Conservation (phyloP, 2,329 filamentous ascomycete genomes). For the Colletotrichum melonis region DNA sequence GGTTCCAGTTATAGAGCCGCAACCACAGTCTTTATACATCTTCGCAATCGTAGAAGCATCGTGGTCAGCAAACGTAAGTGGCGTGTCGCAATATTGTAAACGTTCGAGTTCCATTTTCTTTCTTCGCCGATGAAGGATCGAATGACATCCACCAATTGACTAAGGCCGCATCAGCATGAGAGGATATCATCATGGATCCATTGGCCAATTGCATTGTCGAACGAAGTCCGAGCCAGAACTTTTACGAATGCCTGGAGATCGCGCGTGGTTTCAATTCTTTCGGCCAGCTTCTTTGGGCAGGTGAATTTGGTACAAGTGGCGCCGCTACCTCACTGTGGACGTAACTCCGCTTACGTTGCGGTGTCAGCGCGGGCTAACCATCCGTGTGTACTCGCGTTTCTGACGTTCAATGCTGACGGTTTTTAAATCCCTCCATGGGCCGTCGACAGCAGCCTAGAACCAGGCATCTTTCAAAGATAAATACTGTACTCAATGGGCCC, state of each 20-base stretch:
- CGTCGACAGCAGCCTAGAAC: neutral
- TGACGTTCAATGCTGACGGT: neutral
- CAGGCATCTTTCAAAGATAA: neutral
- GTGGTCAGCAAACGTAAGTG: neutral
- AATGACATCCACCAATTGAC: neutral
- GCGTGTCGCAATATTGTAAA: neutral
- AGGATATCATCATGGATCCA: constrained; percentile 1
- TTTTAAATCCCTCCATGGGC: too few relatives aligned
- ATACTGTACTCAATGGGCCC: too few relatives aligned
- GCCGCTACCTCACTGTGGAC: neutral
- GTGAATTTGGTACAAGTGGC: neutral
- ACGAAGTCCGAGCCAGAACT: neutral
- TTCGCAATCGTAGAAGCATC: neutral
- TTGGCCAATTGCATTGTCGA: neutral
- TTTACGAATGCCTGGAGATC: neutral
- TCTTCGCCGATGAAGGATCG: neutral
- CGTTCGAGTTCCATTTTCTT: neutral
- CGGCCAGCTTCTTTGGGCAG: constrained; percentile 24
- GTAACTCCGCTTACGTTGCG: constrained; percentile 8
- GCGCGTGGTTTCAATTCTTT: neutral
- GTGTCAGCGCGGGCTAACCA: too few relatives aligned
- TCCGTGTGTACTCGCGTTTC: neutral
- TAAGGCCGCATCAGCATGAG: neutral
- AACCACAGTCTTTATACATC: neutral
- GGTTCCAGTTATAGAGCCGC: too few relatives aligned